phyloP scores from a whole-genome alignment of 106 monocot genomes.

The Dendrobium huoshanense region DNA sequence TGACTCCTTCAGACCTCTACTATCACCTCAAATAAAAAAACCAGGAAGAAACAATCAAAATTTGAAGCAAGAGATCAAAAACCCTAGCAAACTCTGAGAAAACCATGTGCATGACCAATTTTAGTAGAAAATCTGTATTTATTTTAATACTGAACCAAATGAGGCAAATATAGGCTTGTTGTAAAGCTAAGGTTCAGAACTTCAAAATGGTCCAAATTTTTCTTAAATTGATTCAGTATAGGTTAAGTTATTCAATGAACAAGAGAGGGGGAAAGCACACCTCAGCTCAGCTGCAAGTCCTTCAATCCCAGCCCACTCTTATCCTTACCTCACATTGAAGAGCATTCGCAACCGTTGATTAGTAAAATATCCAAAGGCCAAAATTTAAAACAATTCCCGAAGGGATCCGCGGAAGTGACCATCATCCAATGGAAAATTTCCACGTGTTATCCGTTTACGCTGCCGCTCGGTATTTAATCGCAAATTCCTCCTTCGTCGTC shows the following conservation, averaged over 20 bases:
- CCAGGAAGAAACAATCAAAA: background rate
- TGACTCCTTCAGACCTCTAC: constrained; percentile 6
- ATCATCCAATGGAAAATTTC: constrained; percentile 20
- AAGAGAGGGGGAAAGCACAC: constrained; percentile 49
- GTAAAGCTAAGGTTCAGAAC: constrained; percentile 27
- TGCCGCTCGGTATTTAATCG: constrained; percentile 26
- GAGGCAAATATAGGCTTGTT: constrained; percentile 10
- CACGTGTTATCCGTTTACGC: constrained; percentile 7
- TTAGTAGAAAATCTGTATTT: constrained; percentile 12
- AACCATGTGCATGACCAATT: constrained; percentile 15
- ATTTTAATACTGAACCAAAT: constrained; percentile 7
- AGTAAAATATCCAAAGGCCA: constrained; percentile 31
- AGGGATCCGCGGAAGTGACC: constrained; percentile 23
- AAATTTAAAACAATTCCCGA: constrained; percentile 9
- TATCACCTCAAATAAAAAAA: background rate
- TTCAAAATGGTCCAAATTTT: background rate
- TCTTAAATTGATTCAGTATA: constrained; percentile 2
- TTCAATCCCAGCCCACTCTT: constrained; percentile 11
- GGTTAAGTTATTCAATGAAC: constrained; percentile 13
- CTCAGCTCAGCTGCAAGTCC: background rate
- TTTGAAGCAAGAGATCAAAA: constrained; percentile 2
- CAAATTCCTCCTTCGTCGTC: background rate
- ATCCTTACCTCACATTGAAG: background rate
- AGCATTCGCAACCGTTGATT: constrained; percentile 26
- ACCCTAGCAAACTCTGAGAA: constrained; percentile 23